Conservation (phyloP, 169 alveolate species). For the Plasmodium reichenowi region DNA sequence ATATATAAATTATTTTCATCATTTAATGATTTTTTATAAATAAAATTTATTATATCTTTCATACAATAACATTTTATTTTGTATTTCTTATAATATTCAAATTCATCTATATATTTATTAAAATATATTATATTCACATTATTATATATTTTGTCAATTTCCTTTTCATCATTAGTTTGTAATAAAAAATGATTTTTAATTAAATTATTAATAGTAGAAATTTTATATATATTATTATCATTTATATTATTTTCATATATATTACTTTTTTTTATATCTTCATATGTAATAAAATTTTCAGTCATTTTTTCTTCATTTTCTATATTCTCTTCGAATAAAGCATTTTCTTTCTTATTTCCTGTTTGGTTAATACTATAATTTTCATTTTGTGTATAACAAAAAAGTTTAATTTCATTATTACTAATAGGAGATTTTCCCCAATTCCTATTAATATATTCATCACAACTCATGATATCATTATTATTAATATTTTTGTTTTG, state of each 20-base stretch:
- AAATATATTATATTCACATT: constrained; percentile 67
- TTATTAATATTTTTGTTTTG: neutral
- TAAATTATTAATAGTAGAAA: neutral
- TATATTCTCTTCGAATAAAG: neutral
- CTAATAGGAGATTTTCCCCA: neutral
- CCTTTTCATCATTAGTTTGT: constrained; percentile 37
- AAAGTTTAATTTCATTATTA: neutral
- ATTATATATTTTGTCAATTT: constrained; percentile 39
- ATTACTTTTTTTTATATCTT: neutral
- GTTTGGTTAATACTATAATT: neutral
- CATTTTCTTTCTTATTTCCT: neutral
- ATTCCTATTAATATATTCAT: neutral
- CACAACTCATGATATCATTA: neutral
- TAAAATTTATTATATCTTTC: constrained; percentile 42
- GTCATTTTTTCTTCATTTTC: neutral
- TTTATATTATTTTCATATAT: neutral
- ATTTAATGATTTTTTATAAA: constrained; percentile 27
- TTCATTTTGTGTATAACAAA: neutral
- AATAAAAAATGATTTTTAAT: neutral
- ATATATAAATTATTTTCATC: constrained; percentile 52
- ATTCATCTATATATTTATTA: constrained; percentile 44
- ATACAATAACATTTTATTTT: constrained; percentile 59
- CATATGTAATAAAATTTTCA: neutral
- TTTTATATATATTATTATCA: neutral
- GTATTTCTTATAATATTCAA: constrained; percentile 65